Evolutionary conservation across 805 yeast genomes (phyloP).

Genomic region (Sugiyamaella americana): DNA sequence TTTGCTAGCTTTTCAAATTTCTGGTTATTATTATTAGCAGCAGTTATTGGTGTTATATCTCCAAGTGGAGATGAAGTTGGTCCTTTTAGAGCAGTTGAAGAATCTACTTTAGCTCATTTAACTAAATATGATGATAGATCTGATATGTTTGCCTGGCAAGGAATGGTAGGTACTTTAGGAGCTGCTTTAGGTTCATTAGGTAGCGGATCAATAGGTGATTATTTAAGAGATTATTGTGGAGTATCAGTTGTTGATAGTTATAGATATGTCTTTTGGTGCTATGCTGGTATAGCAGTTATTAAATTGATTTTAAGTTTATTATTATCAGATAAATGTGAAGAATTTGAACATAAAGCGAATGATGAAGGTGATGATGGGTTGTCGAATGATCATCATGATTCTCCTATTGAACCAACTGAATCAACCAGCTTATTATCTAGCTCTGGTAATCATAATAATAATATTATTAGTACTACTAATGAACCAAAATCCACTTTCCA

Average conservation of each 20-base stretch:
- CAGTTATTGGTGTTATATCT: conserved; percentile 78
- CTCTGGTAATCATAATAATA: neutral
- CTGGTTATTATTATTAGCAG: conserved; percentile 55
- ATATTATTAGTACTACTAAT: neutral
- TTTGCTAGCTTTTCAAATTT: conserved; percentile 56
- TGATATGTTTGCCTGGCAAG: conserved; percentile 69
- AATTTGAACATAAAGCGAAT: conserved; percentile 14
- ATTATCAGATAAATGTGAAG: conserved; percentile 43
- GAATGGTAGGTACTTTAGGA: conserved; percentile 63
- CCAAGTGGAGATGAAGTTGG: conserved; percentile 91
- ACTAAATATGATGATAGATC: conserved; percentile 47
- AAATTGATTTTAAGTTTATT: conserved; percentile 42
- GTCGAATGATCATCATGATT: neutral
- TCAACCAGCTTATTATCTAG: neutral
- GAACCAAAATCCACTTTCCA: neutral
- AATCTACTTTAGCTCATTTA: conserved; percentile 72
- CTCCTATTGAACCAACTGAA: neutral
- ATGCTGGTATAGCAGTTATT: conserved; percentile 47
- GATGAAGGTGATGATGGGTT: too few relatives aligned
- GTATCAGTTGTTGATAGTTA: conserved; percentile 41
- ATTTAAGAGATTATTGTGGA: conserved; percentile 33
- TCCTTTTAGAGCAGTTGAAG: conserved; percentile 83
- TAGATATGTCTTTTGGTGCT: conserved; percentile 49
- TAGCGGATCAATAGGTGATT: conserved; percentile 56
- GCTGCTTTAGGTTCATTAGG: conserved; percentile 64